Evolutionary conservation across 257 asterid species (phyloP), one percentile per base, ranked within the genome.

Genomic region (Gentiana macrophylla): DNA sequence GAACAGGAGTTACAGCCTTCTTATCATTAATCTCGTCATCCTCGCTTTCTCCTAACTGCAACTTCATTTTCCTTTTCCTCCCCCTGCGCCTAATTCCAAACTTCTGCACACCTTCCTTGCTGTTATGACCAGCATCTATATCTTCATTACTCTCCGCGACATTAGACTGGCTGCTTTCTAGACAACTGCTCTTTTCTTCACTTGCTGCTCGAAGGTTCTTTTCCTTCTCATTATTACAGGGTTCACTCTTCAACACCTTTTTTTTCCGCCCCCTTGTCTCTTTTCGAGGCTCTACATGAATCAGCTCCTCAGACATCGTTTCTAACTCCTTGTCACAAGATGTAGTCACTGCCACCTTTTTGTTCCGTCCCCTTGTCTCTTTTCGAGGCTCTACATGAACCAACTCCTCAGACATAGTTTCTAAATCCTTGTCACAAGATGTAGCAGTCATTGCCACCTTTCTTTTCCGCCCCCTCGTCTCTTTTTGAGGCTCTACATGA

Each of bases 1-100:
- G 67, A 55, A 63, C 44, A 33, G 50, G 32, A 15, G 53, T 55
- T 33, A 63, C 60, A 5, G 36, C 55, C 52, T 67, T 64, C 67
- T 57, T 36, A 56, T 50, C 58, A 11, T 55, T 53, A 48, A 48
- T 52, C 41, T 35, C 51, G 24, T 32, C 35, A 15, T 53, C 58
- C 47, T 51, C 50, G 4, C 12, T 52, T 15, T 36, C 52, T 45
- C 49, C 68, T 24, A 35, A 32, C 35, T 38, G 54, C 63, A 46
- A 70, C 15, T n/a, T 3, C 12, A 49, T 50, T 64, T 59, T 67
- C 68, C 67, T 72, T 50, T 72, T 72, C 61, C 77, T 62, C 44
- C 73, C 73, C 62, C 73, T 67, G 43, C 69, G 47, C 4, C 57
- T 50, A 41, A 36, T 38, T 47, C 43, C 12, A 5, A 34, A 12